Conservation (phyloP, 163 green algal genomes). For the Scenedesmus sp. region DNA sequence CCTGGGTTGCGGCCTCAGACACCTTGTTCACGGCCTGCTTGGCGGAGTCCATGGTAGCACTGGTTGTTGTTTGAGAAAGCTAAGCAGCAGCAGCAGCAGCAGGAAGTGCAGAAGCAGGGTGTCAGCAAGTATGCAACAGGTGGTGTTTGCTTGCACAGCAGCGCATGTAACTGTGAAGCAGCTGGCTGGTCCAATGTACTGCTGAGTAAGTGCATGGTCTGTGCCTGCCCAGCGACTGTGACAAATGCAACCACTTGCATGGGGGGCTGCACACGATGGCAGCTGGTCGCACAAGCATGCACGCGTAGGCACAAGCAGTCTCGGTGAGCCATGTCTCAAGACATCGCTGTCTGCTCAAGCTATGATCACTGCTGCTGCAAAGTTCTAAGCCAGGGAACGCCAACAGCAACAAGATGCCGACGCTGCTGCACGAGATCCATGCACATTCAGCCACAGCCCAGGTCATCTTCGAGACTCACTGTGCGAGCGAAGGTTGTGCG, state of each 20-base stretch:
- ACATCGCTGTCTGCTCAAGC: background rate
- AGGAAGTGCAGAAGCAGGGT: background rate
- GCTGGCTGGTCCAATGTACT: background rate
- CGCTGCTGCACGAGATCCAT: background rate
- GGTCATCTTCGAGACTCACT: background rate
- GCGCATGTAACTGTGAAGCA: background rate
- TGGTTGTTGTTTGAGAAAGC: background rate
- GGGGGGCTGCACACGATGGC: background rate
- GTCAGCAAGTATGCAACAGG: background rate
- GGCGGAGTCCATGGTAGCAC: conserved; percentile 3
- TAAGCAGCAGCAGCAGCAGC: background rate
- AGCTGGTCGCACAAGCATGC: background rate
- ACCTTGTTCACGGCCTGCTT: conserved; percentile 31
- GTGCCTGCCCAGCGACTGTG: too few relatives aligned
- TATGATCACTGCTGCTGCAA: background rate
- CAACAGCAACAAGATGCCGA: background rate
- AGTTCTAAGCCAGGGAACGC: background rate
- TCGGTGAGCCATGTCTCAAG: background rate
- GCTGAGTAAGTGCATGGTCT: too few relatives aligned
- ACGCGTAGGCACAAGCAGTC: background rate
- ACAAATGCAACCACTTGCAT: background rate
- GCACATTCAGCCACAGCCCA: background rate
- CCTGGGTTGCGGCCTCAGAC: conserved; percentile 30
- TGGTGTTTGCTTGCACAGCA: background rate
- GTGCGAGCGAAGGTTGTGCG: background rate